Evolutionary conservation across 1,284 basidiomycete genomes (phyloP), one percentile per base, ranked within the genome.

Genomic region (Cystobasidium slooffiae): DNA sequence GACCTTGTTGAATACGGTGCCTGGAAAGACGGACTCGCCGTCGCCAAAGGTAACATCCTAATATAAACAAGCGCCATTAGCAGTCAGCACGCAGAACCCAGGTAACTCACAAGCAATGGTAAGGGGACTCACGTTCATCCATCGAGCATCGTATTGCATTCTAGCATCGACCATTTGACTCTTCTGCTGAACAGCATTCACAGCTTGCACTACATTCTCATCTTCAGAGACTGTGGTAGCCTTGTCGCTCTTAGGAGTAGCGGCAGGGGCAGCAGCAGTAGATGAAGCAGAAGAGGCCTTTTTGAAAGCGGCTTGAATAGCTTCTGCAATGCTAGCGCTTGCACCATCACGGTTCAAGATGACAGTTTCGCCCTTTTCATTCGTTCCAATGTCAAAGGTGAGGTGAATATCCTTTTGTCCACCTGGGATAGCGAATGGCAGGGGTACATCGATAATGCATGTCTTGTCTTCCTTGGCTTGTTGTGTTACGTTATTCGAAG

Each of bases 41-140:
- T 80, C 79, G 18, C 55, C 56, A 43, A 79, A 74, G 6, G 78
- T 80, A 55, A 80, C 70, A 68, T 79, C 70, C 41, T 43, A 22
- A 37, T 31, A 58, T 31, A 72, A 3, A 1, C 43, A 49, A 43
- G 37, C 18, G 18, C 37, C 10, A 16, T 63, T 44, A 43, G 14
- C 37, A n/a, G 22, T 62, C 31, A 41, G 47, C 1, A 37, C 44
- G 44, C 8, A 24, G 41, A 12, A 12, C n/a, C 6, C 9, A 24
- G 16, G 6, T 44, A 59, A 3, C 6, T 9, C n/a, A 22, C 2
- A 1, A 18, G 18, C 41, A 52, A 12, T 7, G 14, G 12, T 18
- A 51, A 41, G 31, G 16, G 43, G 6, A 47, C 66, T 44, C 46
- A 66, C 77, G 49, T 66, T 63, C 55, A 78, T 72, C 64, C 76